Evolutionary conservation across 2,329 filamentous ascomycete species (phyloP).

Genomic region (Pseudocercospora fijiensis): DNA sequence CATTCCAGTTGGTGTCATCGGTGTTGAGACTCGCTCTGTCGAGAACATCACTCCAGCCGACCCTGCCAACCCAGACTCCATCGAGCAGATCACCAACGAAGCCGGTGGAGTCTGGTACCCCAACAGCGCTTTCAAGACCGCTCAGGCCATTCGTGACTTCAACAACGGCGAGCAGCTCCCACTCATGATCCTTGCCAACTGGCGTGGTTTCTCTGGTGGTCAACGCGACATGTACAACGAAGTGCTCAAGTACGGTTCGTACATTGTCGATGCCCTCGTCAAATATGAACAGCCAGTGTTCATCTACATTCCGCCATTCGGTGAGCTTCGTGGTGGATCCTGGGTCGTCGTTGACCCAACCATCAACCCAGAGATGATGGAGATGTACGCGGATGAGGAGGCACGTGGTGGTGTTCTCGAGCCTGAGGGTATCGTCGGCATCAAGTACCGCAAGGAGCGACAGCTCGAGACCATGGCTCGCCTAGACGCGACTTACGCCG

Average conservation of each 20-base stretch:
- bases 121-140: conserved; percentile 99
- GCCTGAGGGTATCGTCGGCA: conserved; percentile 95
- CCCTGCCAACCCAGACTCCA: conserved; percentile 96
- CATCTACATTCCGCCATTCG: conserved; percentile 95
- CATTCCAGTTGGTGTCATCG: conserved; percentile 98
- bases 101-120: conserved; percentile 99
- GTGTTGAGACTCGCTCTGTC: conserved; percentile 89
- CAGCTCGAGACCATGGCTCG: conserved; percentile 97
- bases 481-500: conserved; percentile 78
- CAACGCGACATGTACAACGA: conserved; percentile 99
- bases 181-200: conserved; percentile 98
- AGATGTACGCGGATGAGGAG: conserved; percentile 98
- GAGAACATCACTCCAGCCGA: conserved; percentile 97
- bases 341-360: conserved; percentile 99
- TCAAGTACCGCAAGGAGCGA: conserved; percentile 97
- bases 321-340: conserved; percentile 95
- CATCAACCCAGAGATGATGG: conserved; percentile 95
- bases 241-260: conserved; percentile 98
- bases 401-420: conserved; percentile 95
- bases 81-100: conserved; percentile 90
- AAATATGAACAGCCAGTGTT: conserved; percentile 99
- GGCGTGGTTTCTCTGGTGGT: conserved; percentile 99
- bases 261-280: conserved; percentile 96
- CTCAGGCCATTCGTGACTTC: conserved; percentile 97
- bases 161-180: conserved; percentile 98